Evolutionary conservation across 2,329 filamentous ascomycete genomes (phyloP).

Genomic region (Penicillium sp.): DNA sequence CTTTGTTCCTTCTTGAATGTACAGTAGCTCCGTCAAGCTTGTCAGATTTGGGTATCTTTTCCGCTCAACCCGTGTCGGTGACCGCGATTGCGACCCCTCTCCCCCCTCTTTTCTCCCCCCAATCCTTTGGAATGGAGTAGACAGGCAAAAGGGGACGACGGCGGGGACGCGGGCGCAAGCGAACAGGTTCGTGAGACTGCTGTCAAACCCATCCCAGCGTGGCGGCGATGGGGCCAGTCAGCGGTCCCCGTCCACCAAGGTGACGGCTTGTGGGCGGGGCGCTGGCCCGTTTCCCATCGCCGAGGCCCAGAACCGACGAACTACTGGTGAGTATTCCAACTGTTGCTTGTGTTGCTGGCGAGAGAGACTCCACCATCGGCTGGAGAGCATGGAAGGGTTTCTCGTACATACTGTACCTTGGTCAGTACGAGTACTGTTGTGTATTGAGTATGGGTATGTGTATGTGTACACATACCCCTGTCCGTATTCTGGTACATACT

Average conservation of each 20-base stretch:
- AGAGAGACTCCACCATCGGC: not conserved
- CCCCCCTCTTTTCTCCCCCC: conserved; percentile 2
- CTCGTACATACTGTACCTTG: not conserved
- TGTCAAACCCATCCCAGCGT: conserved; percentile 15
- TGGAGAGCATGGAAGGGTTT: not conserved
- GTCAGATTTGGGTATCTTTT: conserved; percentile 1
- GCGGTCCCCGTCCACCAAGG: not conserved
- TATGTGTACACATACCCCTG: not conserved
- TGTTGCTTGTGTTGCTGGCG: not conserved
- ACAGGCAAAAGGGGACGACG: not conserved
- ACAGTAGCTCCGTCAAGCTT: not conserved
- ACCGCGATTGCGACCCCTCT: no score
- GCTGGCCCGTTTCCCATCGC: conserved; percentile 16
- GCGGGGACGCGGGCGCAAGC: conserved; percentile 1
- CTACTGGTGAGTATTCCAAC: not conserved
- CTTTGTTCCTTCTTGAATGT: not conserved
- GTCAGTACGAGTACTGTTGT: not conserved
- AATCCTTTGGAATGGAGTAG: not conserved
- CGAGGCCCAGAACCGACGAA: conserved; percentile 16
- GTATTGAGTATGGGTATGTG: not conserved
- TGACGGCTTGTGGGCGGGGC: conserved; percentile 16
- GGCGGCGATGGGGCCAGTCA: conserved; percentile 12
- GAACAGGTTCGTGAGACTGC: conserved; percentile 19
- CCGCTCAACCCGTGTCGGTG: conserved; percentile 12
- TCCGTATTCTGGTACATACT: no score